Conservation (phyloP, 257 asterid species). For the Jacaranda copaia region DNA sequence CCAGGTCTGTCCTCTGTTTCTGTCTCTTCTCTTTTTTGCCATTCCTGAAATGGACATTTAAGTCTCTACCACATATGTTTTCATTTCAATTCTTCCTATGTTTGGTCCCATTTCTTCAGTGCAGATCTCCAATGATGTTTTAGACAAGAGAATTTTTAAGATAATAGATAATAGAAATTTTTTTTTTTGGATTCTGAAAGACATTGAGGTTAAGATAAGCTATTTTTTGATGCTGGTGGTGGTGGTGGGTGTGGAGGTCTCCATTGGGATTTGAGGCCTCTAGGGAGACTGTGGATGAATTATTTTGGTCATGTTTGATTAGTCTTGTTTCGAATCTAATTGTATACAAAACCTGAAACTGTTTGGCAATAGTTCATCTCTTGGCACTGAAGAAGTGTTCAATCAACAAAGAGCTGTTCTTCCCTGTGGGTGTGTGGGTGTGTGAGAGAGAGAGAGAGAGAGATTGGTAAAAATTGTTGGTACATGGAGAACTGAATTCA, state of each 20-base stretch:
- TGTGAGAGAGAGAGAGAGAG: too few relatives aligned
- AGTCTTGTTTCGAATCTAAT: slow-evolving; percentile 8
- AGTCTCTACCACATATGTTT: neutral
- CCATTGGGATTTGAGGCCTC: neutral
- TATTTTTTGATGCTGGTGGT: neutral
- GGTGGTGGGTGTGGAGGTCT: slow-evolving; percentile 22
- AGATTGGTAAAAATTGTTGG: too few relatives aligned
- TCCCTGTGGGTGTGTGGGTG: too few relatives aligned
- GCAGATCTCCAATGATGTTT: slow-evolving; percentile 14
- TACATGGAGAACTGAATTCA: too few relatives aligned
- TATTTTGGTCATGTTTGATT: slow-evolving; percentile 9
- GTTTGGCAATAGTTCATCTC: neutral
- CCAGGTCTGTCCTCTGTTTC: slow-evolving; percentile 70
- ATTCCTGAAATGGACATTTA: slow-evolving; percentile 21
- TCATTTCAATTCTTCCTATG: slow-evolving; percentile 13
- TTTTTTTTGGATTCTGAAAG: slow-evolving; percentile 22
- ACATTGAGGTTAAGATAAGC: slow-evolving; percentile 10
- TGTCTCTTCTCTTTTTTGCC: slow-evolving; percentile 15
- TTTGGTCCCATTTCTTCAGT: slow-evolving; percentile 13
- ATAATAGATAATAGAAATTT: slow-evolving; percentile 20
- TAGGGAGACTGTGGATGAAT: slow-evolving; percentile 27
- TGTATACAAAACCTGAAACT: neutral
- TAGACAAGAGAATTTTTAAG: slow-evolving; percentile 18
- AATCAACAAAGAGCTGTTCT: neutral
- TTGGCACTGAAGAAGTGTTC: neutral